Conservation (phyloP, 2,329 filamentous ascomycete species). For the Gnomoniopsis sp. region DNA sequence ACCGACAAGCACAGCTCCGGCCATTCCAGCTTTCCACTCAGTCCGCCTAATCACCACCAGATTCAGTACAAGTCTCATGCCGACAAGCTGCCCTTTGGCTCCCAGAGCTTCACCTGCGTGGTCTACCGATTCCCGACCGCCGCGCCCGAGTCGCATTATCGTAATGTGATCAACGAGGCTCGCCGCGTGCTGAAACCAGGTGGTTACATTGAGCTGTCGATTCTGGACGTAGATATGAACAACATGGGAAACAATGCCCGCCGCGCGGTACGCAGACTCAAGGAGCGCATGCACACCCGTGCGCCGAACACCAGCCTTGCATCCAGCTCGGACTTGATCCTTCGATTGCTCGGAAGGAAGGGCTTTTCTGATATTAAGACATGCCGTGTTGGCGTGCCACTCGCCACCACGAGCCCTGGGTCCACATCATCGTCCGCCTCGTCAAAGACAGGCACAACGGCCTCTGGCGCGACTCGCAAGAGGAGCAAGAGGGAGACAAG, state of each 20-base stretch:
- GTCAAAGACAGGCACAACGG: slow-evolving; percentile 18
- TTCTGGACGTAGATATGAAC: slow-evolving; percentile 76
- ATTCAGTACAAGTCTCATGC: slow-evolving; percentile 63
- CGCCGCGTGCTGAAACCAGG: slow-evolving; percentile 75
- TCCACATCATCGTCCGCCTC: slow-evolving; percentile 34
- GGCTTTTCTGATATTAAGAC: slow-evolving; percentile 72
- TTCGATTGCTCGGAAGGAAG: slow-evolving; percentile 63
- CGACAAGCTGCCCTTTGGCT: slow-evolving; percentile 70
- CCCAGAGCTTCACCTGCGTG: slow-evolving; percentile 71
- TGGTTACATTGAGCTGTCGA: slow-evolving; percentile 74
- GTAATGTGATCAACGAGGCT: slow-evolving; percentile 69
- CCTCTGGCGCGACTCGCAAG: slow-evolving; percentile 19
- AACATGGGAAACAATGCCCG: slow-evolving; percentile 75
- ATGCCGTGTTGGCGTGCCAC: slow-evolving; percentile 75
- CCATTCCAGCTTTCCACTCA: slow-evolving; percentile 49
- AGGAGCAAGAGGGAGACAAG: slow-evolving; percentile 42
- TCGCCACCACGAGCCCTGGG: slow-evolving; percentile 46
- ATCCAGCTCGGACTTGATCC: slow-evolving; percentile 57
- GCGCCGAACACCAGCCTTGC: slow-evolving; percentile 59
- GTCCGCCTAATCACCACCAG: slow-evolving; percentile 71
- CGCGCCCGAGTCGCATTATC: slow-evolving; percentile 64
- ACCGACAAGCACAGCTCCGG: slow-evolving; percentile 37
- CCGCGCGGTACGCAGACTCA: slow-evolving; percentile 65
- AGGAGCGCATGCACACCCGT: slow-evolving; percentile 63
- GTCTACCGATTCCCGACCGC: slow-evolving; percentile 75